Conservation (phyloP, 2,329 filamentous ascomycete genomes). For the Colletotrichum sp. region DNA sequence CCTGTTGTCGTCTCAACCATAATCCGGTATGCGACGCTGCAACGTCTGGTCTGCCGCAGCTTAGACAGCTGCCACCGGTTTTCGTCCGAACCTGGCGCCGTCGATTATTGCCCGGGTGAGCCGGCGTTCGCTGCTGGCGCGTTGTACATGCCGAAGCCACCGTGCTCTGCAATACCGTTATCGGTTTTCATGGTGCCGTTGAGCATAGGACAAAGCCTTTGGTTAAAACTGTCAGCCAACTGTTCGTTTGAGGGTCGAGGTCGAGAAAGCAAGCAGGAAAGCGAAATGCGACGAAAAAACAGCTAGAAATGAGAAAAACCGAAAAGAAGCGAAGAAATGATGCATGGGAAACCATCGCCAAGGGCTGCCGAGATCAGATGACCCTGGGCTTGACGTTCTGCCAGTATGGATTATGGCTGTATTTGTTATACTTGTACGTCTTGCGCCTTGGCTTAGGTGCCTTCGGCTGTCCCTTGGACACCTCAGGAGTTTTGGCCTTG, state of each 20-base stretch:
- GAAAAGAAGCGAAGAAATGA: slow-evolving; percentile 26
- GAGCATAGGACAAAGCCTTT: slow-evolving; percentile 81
- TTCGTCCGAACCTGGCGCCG: neutral
- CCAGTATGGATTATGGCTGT: slow-evolving; percentile 17
- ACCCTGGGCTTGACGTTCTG: neutral
- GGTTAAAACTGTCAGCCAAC: slow-evolving; percentile 30
- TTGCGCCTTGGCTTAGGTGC: neutral
- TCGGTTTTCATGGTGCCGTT: slow-evolving; percentile 79
- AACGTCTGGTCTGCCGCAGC: neutral
- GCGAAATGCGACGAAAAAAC: neutral
- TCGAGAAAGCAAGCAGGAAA: neutral
- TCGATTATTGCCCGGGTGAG: slow-evolving; percentile 30
- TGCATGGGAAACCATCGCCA: slow-evolving; percentile 24
- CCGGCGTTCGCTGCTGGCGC: slow-evolving; percentile 38
- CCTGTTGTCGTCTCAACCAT: slow-evolving; percentile 10
- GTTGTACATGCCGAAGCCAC: slow-evolving; percentile 63
- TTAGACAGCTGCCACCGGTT: neutral
- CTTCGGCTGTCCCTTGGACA: slow-evolving; percentile 12
- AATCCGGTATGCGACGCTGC: neutral
- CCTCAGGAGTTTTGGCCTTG: neutral
- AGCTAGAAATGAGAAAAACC: slow-evolving; percentile 21
- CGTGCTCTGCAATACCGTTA: slow-evolving; percentile 59
- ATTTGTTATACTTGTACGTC: slow-evolving; percentile 23
- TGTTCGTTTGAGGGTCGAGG: neutral
- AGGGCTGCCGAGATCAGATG: neutral